Base-by-base conservation (phyloP, 441 rosid species). In the Francoa sonchifolia region DNA sequence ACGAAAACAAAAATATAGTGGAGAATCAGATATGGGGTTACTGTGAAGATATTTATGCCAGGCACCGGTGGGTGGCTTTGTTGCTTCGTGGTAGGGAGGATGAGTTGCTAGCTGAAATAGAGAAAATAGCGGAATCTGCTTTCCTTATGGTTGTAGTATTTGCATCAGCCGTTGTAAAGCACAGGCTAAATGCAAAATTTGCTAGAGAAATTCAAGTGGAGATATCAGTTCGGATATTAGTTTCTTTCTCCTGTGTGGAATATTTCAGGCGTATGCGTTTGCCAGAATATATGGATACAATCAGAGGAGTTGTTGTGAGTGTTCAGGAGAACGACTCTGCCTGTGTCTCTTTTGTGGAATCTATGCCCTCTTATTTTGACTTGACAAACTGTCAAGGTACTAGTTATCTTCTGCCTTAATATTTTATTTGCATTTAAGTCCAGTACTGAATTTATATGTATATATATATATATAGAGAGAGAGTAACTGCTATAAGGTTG, bases 111-210 rank as follows among this genome's bases (percentile, higher is more conserved):
- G 66, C 57, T 13, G 68, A 67, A 59, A 57, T 82, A 50, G 94
- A 85, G 66, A 77, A 77, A 65, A 69, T 82, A 55, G 83, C 92
- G 0, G 95, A 82, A 62, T 82, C 96, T 58, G 79, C 89, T 48
- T 89, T 85, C 60, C 89, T 85, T 43, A 79, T 85, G 98, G 77
- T 82, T 45, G 96, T 68, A 2, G 68, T 85, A 52, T 89, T 82
- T 57, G 59, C 94, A 40, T 55, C 74, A 47, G 67, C 84, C 39
- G 96, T 79, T 43, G 69, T 76, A 2, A 89, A 79, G 63, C 82
- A 77, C 19, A 72, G 58, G 56, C 56, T 59, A 32, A 82, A 65
- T 48, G 53, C 74, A 32, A 65, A 55, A 33, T 70, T 67, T 50
- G 57, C 82, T 22, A 31, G 33, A 46, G 81, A 74, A 57, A 55